Conservation (phyloP, 2,329 filamentous ascomycete species). For the Dendrostoma leiphaemia region DNA sequence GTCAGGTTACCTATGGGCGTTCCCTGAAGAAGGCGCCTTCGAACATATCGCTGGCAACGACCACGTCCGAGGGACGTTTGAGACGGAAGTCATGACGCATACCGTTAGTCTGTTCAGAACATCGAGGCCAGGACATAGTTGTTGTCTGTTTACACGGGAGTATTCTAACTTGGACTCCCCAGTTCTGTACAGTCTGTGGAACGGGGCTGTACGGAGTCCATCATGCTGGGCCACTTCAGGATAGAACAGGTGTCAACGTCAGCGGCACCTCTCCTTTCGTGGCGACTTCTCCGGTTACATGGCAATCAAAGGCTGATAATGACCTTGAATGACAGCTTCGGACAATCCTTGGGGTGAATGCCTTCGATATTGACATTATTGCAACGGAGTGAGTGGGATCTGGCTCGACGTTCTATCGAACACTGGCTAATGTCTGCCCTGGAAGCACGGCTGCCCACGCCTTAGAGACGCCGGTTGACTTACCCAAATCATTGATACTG, state of each 20-base stretch:
- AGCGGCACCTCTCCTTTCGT: no score
- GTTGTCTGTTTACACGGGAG: not conserved
- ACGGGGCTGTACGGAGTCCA: conserved; percentile 28
- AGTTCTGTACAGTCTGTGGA: conserved; percentile 30
- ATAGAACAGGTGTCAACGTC: conserved; percentile 26
- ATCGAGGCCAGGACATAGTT: not conserved
- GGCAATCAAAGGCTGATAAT: not conserved
- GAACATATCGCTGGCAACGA: conserved; percentile 9
- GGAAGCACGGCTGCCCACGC: conserved; percentile 6
- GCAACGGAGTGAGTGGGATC: conserved; percentile 7
- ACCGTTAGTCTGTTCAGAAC: conserved; percentile 18
- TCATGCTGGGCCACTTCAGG: conserved; percentile 21
- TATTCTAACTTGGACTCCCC: not conserved
- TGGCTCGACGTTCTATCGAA: fast-evolving
- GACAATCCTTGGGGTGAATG: conserved; percentile 23
- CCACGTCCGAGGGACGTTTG: conserved; percentile 7
- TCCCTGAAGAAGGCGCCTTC: conserved; percentile 9
- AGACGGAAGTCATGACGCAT: conserved; percentile 20
- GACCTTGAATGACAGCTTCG: conserved; percentile 3
- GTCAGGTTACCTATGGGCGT: conserved; percentile 30
- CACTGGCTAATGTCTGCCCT: no score
- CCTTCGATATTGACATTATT: conserved; percentile 22
- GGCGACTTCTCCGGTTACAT: no score
- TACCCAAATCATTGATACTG: not conserved
- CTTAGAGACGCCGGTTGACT: not conserved